These are phyloP conservation scores for Neoarthrinium moseri DNA, from an alignment of 2,329 filamentous ascomycete species.

Conservation along the genomic window DNA sequence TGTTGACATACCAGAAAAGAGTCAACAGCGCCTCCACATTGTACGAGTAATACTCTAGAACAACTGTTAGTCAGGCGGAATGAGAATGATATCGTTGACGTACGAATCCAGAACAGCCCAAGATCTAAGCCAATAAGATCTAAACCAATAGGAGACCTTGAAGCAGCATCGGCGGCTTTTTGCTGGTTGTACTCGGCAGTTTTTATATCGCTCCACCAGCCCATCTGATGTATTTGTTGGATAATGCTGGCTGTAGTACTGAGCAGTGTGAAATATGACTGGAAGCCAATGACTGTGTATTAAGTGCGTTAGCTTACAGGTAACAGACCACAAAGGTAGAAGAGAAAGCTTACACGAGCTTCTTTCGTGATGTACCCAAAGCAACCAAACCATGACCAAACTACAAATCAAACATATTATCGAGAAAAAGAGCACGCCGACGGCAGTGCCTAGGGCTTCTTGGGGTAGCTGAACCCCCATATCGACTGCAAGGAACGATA, in stretches of 20 bases:
- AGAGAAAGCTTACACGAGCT: conserved; percentile 35
- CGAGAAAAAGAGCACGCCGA: conserved; percentile 34
- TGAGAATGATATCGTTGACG: conserved; percentile 14
- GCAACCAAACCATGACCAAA: conserved; percentile 33
- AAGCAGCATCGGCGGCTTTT: conserved; percentile 25
- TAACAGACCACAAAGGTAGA: not conserved
- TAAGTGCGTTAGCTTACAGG: not conserved
- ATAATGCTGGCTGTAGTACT: conserved; percentile 36
- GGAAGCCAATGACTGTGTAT: conserved; percentile 36
- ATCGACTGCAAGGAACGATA: conserved; percentile 13
- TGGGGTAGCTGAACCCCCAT: conserved; percentile 36
- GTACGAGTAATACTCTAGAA: conserved; percentile 47
- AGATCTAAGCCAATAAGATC: conserved; percentile 39
- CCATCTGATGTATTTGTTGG: conserved; percentile 42
- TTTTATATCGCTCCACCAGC: conserved; percentile 38
- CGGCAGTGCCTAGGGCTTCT: conserved; percentile 30
- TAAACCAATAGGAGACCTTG: no score
- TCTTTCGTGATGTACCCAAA: conserved; percentile 37
- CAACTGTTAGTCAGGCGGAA: conserved; percentile 11
- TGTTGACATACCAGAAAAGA: conserved; percentile 39
- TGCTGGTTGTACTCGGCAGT: conserved; percentile 35
- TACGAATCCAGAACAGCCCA: conserved; percentile 47
- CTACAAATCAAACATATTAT: conserved; percentile 31
- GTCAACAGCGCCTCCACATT: conserved; percentile 46
- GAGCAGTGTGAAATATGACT: conserved; percentile 35